Evolutionary conservation across 2,329 filamentous ascomycete genomes (phyloP), one percentile per base, ranked within the genome.

Genomic region (Fusarium xyrophilum): DNA sequence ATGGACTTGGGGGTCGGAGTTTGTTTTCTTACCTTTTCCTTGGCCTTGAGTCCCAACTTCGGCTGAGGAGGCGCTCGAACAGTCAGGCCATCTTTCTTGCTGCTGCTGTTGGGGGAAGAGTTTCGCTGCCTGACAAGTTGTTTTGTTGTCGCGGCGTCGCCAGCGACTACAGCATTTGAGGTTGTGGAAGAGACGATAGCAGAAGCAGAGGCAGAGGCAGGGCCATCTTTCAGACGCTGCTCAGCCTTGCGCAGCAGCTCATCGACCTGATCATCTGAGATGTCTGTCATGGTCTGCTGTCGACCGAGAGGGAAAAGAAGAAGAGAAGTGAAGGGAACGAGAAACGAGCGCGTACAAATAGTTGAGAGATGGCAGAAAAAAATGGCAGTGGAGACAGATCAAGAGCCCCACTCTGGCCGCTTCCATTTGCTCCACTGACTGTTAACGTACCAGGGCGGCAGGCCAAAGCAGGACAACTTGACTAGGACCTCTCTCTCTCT

Each of bases 241-340:
- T 78, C 76, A 48, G 76, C 76, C 61, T 77, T 69, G 39, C 71
- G 74, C 52, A 78, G 71, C 27, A 79, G 74, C 56, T 75, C 72
- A 63, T 77, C 75, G 52, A 79, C 66, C 28, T 76, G 72, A 68
- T 69, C 68, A 69, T 73, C 75, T 50, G 51, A 68, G 54, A 77
- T 73, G 64, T 66, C 67, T 68, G 71, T 71, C 76, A 77, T 77
- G 64, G 47, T 75, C 70, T 66, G 65, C 69, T 69, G 64, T 71
- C 60, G 60, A 74, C 70, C 60, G 38, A 57, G 63, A 65, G 35
- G 59, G 58, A 65, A 42, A 64, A 39, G 59, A 60, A 60, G 64
- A 39, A 43, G 27, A 55, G 28, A 60, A 53, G 50, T 59, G 30
- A 64, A 63, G 44, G 58, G 19, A 35, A 42, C 30, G 32, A 67